Evolutionary conservation across 257 asterid genomes (phyloP).

Genomic region (Verbascum thapsus): DNA sequence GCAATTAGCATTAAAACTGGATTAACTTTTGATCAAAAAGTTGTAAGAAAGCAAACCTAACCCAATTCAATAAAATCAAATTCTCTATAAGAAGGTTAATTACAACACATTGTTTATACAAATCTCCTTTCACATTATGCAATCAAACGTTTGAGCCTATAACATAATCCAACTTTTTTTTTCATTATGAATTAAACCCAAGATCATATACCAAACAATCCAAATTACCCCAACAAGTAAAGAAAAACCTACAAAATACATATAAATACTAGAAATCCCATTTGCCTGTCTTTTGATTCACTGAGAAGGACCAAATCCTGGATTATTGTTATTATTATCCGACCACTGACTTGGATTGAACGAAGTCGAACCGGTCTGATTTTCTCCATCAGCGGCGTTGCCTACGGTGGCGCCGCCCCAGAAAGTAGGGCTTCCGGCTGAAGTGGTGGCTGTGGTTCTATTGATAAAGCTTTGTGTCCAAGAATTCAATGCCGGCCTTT

Average conservation of each 20-base stretch:
- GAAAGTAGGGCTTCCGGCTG: slow-evolving; percentile 28
- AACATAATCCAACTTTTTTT: neutral
- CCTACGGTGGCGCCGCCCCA: slow-evolving; percentile 30
- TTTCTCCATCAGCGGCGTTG: slow-evolving; percentile 3
- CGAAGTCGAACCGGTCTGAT: slow-evolving; percentile 42
- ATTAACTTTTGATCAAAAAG: slow-evolving; percentile 44
- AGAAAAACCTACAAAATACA: neutral
- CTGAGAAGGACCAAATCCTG: slow-evolving; percentile 41
- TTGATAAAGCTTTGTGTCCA: slow-evolving; percentile 47
- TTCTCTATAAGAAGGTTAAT: slow-evolving; percentile 43
- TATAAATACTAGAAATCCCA: slow-evolving; percentile 7
- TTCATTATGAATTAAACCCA: slow-evolving; percentile 11
- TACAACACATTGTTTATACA: slow-evolving; percentile 28
- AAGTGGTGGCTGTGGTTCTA: slow-evolving; percentile 30
- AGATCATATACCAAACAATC: slow-evolving; percentile 11
- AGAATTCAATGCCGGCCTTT: slow-evolving; percentile 40
- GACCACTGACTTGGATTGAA: slow-evolving; percentile 45
- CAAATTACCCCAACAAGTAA: slow-evolving; percentile 20
- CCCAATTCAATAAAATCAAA: slow-evolving; percentile 34
- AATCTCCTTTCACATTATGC: slow-evolving; percentile 25
- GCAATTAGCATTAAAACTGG: slow-evolving; percentile 29
- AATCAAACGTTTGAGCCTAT: slow-evolving; percentile 17
- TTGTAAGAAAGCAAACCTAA: slow-evolving; percentile 39
- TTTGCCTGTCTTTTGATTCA: slow-evolving; percentile 20
- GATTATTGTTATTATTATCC: slow-evolving; percentile 25